A percentile compares a stretch with the other conserved stretches of the same genome.
Evolutionary conservation across 2,329 filamentous ascomycete species (phyloP).

Genomic region (Leptoxyphium fumago): DNA sequence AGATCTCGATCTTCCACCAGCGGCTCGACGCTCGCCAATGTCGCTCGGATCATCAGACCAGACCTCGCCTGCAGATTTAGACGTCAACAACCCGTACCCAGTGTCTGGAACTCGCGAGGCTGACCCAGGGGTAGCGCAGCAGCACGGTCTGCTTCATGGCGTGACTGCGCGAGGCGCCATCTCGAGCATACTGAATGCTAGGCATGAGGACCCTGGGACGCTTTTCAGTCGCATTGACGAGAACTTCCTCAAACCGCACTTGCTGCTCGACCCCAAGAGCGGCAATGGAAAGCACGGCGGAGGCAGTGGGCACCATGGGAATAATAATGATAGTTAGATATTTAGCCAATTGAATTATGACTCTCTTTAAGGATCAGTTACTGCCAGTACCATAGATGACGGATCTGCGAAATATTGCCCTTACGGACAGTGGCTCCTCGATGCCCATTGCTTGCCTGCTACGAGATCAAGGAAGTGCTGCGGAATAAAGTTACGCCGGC

Average conservation of each 20-base stretch:
- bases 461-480: too few species aligned
- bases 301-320: conserved; percentile 2
- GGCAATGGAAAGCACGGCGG: conserved; percentile 8
- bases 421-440: too few species aligned
- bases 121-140: conserved; percentile 3
- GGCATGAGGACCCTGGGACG: conserved; percentile 73
- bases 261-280: conserved; percentile 57
- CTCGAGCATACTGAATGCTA: conserved; percentile 60
- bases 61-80: conserved; percentile 3
- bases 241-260: conserved; percentile 83
- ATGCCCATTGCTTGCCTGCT: too few species aligned
- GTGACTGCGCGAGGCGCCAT: conserved; percentile 62
- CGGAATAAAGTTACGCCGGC: too few species aligned
- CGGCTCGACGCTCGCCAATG: conserved; percentile 33
- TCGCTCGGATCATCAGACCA: not conserved
- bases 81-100: conserved; percentile 21
- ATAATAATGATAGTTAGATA: not conserved
- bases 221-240: conserved; percentile 90
- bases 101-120: conserved; percentile 23
- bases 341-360: not conserved
- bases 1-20: conserved; percentile 47
- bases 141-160: conserved; percentile 22
- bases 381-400: not conserved
- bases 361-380: not conserved
- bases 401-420: not conserved